Conservation (phyloP, 495 filamentous ascomycete species). For the Lasiosphaeris hirsuta region DNA sequence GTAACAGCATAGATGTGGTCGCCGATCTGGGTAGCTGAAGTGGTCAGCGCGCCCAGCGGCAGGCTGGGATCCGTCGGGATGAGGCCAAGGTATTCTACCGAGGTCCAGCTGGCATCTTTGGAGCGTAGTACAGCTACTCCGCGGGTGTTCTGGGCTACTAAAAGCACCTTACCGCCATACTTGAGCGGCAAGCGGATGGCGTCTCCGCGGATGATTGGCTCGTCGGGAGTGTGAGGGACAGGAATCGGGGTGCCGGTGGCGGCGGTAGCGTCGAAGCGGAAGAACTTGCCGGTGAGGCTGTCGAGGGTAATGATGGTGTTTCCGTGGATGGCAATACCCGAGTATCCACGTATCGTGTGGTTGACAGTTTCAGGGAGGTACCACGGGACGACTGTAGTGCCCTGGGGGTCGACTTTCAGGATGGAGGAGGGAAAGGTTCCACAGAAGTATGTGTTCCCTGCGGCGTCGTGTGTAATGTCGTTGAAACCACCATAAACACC, state of each 20-base stretch:
- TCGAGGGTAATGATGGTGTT: conserved; percentile 27
- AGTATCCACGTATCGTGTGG: conserved; percentile 25
- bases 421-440: conserved; percentile 31
- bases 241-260: conserved; percentile 15
- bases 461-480: conserved; percentile 29
- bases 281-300: conserved; percentile 21
- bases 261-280: conserved; percentile 25
- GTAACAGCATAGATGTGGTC: conserved; percentile 26
- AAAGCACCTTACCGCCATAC: conserved; percentile 27
- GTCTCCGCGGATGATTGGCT: conserved; percentile 22
- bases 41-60: conserved; percentile 15
- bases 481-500: conserved; percentile 31
- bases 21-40: conserved; percentile 26
- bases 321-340: conserved; percentile 25
- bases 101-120: conserved; percentile 28
- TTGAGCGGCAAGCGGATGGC: conserved; percentile 31
- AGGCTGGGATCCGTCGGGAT: conserved; percentile 24
- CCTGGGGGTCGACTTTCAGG: conserved; percentile 23
- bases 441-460: conserved; percentile 29
- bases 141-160: conserved; percentile 26
- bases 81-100: conserved; percentile 31
- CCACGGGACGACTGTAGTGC: conserved; percentile 23
- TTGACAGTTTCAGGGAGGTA: conserved; percentile 20
- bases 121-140: conserved; percentile 35
- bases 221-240: conserved; percentile 19